Evolutionary conservation across 2,329 filamentous ascomycete species (phyloP), one percentile per base, ranked within the genome.

Genomic region (Trichoderma sp.): DNA sequence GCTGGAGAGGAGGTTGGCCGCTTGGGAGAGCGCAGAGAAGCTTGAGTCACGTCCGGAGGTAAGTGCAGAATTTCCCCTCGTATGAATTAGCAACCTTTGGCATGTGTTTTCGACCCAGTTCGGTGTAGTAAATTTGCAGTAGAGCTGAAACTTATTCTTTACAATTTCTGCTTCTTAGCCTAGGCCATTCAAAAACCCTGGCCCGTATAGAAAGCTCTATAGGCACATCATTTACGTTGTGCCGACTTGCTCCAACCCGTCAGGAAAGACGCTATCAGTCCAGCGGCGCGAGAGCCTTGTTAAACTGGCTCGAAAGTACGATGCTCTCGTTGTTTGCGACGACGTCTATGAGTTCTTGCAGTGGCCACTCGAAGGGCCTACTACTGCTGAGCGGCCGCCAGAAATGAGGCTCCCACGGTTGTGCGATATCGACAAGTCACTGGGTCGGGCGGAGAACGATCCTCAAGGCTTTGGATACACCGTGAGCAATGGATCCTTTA

Each of bases 281-380:
- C 77, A 80, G 21, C 86, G 91, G 32, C 87, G 96, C 4, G 81
- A 89, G 71, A 83, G 83, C 13, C 84, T 98, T 4, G 89, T 98
- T 28, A 82, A 83, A n/a, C 80, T 97, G 7, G 95, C 95, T 0
- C 86, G 95, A 68, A 83, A 89, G 69, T 88, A 91, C 77, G 90
- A 98, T 77, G 93, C 92, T 7, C 85, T 98, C n/a, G 80, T 97
- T 67, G 85, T 97, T 32, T 88, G 88, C 59, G 95, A 98, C 80
- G 96, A 99, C 78, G 94, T 98, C 11, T 99, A 99, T 77, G 95
- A 98, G 78, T 91, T 95, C 72, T 84, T 98, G 5, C 91, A 94
- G 77, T 97, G 94, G 93, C 86, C 87, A 2, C 74, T 82, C 0
- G 76, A 80, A 55, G 61, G 75, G 75, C 43, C 78, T 79, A 46